These are phyloP conservation scores for Tilletia walkeri DNA, from an alignment of 1,284 basidiomycete species.

Conservation along the genomic window DNA sequence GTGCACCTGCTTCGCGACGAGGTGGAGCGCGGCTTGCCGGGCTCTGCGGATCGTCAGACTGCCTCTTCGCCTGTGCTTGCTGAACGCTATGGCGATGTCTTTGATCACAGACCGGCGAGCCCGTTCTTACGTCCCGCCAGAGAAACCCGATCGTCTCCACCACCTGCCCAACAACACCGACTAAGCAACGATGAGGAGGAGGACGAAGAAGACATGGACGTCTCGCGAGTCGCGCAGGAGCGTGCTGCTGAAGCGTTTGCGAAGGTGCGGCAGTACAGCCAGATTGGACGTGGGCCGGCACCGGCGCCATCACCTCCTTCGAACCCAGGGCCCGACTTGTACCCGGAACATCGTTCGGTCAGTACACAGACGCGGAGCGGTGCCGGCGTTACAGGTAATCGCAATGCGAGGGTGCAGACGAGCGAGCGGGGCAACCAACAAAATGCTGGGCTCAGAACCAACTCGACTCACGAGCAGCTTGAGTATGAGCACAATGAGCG, in stretches of 20 bases:
- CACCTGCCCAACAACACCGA: not conserved
- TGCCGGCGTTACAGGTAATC: too few relatives aligned
- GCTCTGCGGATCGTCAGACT: not conserved
- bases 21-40: not conserved
- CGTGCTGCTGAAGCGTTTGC: slow-evolving; percentile 2
- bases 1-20: slow-evolving; percentile 7
- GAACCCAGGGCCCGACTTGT: too few relatives aligned
- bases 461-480: too few relatives aligned
- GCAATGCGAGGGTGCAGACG: too few relatives aligned
- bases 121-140: not conserved
- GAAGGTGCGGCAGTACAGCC: not conserved
- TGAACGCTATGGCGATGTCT: too few relatives aligned
- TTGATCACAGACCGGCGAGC: too few relatives aligned
- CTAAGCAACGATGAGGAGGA: not conserved
- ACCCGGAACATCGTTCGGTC: too few relatives aligned
- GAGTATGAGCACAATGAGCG: not conserved
- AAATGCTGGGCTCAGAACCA: too few relatives aligned
- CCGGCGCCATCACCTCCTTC: not conserved
- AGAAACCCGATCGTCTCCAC: not conserved
- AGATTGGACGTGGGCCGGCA: not conserved
- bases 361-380: too few relatives aligned
- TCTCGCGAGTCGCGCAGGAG: not conserved
- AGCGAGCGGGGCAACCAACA: too few relatives aligned
- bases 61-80: too few relatives aligned
- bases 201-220: not conserved